These are phyloP conservation scores for Babesia divergens DNA, from an alignment of 169 alveolate genomes.

Conservation along the genomic window DNA sequence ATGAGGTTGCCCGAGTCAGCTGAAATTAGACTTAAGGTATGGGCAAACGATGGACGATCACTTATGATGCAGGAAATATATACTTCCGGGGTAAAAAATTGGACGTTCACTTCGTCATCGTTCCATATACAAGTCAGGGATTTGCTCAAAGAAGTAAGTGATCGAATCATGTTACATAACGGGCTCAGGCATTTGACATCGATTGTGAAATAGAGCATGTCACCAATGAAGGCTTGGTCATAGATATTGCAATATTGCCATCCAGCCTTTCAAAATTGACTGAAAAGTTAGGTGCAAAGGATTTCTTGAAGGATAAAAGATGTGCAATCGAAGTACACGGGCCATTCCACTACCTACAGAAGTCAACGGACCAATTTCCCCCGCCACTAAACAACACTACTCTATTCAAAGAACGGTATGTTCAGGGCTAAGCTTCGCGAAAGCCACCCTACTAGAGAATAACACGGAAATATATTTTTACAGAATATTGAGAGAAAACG, in stretches of 20 bases:
- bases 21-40: slow-evolving; percentile 4
- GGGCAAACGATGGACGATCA: neutral
- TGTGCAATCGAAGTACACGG: slow-evolving; percentile 56
- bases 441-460: neutral
- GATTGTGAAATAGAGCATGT: slow-evolving; percentile 18
- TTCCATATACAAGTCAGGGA: slow-evolving; percentile 31
- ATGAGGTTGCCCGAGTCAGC: slow-evolving; percentile 21
- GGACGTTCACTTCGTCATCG: slow-evolving; percentile 36
- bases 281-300: slow-evolving; percentile 1
- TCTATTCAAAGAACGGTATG: slow-evolving; percentile 39
- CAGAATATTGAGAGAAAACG: slow-evolving; percentile 23
- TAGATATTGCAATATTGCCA: slow-evolving; percentile 43
- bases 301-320: slow-evolving; percentile 30
- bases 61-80: slow-evolving; percentile 9
- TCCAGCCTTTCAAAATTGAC: slow-evolving; percentile 10
- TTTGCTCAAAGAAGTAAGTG: slow-evolving; percentile 19
- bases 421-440: neutral
- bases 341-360: slow-evolving; percentile 56
- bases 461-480: neutral
- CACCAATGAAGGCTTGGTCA: slow-evolving; percentile 25
- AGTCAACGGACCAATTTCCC: slow-evolving; percentile 34
- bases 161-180: neutral
- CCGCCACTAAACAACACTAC: slow-evolving; percentile 36
- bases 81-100: neutral
- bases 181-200: slow-evolving; percentile 15